phyloP scores from a whole-genome alignment of 1,284 basidiomycete species.

The Apiotrichum porosum region DNA sequence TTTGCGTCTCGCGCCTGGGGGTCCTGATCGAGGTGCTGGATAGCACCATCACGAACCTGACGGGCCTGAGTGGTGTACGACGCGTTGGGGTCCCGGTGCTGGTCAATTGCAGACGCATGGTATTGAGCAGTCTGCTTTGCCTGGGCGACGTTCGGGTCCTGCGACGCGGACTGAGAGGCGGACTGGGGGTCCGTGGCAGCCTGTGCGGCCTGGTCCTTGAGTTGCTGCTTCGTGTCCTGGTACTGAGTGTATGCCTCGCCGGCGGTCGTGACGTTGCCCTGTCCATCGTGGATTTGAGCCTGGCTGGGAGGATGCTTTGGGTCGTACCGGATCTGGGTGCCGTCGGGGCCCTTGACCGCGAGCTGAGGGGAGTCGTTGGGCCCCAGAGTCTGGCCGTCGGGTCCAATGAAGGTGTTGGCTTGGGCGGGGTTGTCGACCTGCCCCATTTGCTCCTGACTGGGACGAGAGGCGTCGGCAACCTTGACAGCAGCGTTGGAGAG shows the following conservation, averaged over 20 bases:
- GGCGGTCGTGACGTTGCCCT: slow-evolving; percentile 30
- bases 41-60: slow-evolving; percentile 37
- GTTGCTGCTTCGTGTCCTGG: slow-evolving; percentile 42
- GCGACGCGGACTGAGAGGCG: slow-evolving; percentile 37
- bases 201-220: slow-evolving; percentile 30
- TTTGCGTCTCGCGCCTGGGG: slow-evolving; percentile 51
- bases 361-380: slow-evolving; percentile 47
- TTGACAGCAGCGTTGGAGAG: slow-evolving; percentile 71
- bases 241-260: slow-evolving; percentile 40
- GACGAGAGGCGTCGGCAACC: slow-evolving; percentile 67
- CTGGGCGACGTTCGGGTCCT: slow-evolving; percentile 51
- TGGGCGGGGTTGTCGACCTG: slow-evolving; percentile 60
- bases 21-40: slow-evolving; percentile 51
- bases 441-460: slow-evolving; percentile 60
- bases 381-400: slow-evolving; percentile 17
- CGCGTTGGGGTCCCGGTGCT: slow-evolving; percentile 49
- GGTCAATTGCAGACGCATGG: slow-evolving; percentile 53
- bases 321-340: slow-evolving; percentile 50
- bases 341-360: slow-evolving; percentile 41
- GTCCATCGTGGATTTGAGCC: slow-evolving; percentile 40
- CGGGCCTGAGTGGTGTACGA: slow-evolving; percentile 38
- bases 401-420: slow-evolving; percentile 26
- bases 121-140: slow-evolving; percentile 48
- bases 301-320: slow-evolving; percentile 44
- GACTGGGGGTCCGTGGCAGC: slow-evolving; percentile 23